A percentile compares a stretch with the other conserved stretches of the same genome.
phyloP scores from a whole-genome alignment of 2,329 filamentous ascomycete species.

The Sporothrix euskadiensis region DNA sequence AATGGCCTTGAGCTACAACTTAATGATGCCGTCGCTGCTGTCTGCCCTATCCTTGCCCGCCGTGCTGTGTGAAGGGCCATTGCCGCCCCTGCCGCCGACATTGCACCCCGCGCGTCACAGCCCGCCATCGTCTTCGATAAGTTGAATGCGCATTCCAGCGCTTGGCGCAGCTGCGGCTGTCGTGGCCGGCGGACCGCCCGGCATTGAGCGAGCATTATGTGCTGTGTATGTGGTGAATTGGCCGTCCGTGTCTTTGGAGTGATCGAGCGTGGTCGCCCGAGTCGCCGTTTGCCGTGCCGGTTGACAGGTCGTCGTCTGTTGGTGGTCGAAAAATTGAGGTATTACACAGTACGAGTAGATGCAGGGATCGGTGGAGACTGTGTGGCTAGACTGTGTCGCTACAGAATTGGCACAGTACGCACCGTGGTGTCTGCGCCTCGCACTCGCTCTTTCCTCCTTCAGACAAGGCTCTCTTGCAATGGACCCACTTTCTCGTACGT shows the following conservation, averaged over 20 bases:
- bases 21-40: too few relatives aligned
- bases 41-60: not conserved
- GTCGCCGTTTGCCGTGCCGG: not conserved
- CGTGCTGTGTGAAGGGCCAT: slow-evolving; percentile 20
- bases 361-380: slow-evolving; percentile 15
- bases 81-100: not conserved
- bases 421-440: slow-evolving; percentile 7
- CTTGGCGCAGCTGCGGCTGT: slow-evolving; percentile 31
- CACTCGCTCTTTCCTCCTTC: slow-evolving; percentile 8
- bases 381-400: not conserved
- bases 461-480: not conserved
- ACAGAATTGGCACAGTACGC: not conserved
- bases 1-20: not conserved
- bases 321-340: not conserved
- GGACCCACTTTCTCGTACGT: not conserved
- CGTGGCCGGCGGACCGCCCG: slow-evolving; percentile 4
- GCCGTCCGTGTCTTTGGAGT: not conserved
- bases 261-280: too few relatives aligned
- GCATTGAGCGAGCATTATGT: slow-evolving; percentile 19
- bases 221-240: not conserved
- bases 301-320: not conserved
- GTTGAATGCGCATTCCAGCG: slow-evolving; percentile 38
- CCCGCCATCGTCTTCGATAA: slow-evolving; percentile 31
- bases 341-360: not conserved
- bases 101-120: slow-evolving; percentile 10